Evolutionary conservation across 1,139 yeast genomes (phyloP).

Genomic region (Candida labiduridarum): DNA sequence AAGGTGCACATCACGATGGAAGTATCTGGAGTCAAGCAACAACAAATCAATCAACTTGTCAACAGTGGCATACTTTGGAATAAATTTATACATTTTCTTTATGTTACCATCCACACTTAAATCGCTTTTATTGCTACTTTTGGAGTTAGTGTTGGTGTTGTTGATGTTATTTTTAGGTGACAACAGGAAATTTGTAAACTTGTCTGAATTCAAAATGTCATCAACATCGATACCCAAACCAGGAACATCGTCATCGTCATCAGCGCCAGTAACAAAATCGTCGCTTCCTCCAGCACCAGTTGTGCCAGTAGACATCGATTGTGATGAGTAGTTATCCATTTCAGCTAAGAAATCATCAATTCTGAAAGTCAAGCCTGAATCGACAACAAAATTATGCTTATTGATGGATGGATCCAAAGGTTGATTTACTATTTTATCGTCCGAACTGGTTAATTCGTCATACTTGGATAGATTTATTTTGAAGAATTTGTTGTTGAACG

Average conservation of each 20-base stretch:
- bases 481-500: conserved; percentile 42
- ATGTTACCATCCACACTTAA: conserved; percentile 7
- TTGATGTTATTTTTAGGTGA: conserved; percentile 14
- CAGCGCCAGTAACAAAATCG: conserved; percentile 25
- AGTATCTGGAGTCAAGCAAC: conserved; percentile 41
- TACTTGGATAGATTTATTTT: conserved; percentile 38
- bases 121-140: background rate
- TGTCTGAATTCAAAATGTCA: conserved; percentile 45
- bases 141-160: background rate
- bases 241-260: conserved; percentile 38
- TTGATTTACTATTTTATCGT: conserved; percentile 17
- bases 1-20: conserved; percentile 39
- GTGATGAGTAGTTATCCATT: conserved; percentile 22
- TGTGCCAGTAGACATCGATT: background rate
- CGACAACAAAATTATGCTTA: conserved; percentile 34
- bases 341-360: conserved; percentile 40
- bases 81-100: conserved; percentile 19
- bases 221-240: conserved; percentile 52
- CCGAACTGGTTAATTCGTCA: conserved; percentile 31
- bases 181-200: conserved; percentile 38
- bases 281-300: conserved; percentile 18
- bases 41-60: conserved; percentile 47
- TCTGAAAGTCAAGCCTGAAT: conserved; percentile 38
- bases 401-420: conserved; percentile 22
- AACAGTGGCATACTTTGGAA: conserved; percentile 45